A percentile compares a stretch with the other conserved stretches of the same genome.
Conservation (phyloP, 208 protist genomes). For the Trypanosoma mega region DNA sequence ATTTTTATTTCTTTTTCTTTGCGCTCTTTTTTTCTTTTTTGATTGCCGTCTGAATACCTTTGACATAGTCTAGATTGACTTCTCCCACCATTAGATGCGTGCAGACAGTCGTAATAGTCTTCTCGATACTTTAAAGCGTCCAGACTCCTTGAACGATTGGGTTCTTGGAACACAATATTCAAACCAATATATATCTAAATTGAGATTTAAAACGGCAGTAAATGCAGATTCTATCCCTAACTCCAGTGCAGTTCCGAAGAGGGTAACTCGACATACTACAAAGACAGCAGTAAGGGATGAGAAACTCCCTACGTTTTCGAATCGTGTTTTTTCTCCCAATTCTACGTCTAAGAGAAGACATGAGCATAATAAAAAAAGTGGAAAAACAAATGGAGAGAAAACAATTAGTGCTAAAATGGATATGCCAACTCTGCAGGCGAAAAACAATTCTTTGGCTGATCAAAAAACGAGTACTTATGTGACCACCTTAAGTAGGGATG, state of each 20-base stretch:
- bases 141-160: slow-evolving; percentile 25
- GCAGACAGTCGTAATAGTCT: slow-evolving; percentile 11
- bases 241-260: slow-evolving; percentile 3
- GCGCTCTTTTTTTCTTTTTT: neutral
- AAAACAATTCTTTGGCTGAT: neutral
- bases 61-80: neutral
- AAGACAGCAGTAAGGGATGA: neutral
- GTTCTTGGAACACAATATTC: slow-evolving; percentile 30
- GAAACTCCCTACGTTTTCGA: neutral
- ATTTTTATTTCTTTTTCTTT: neutral
- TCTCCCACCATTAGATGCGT: slow-evolving; percentile 7
- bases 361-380: too few species aligned
- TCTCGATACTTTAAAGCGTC: slow-evolving; percentile 8
- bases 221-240: slow-evolving; percentile 1
- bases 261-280: neutral
- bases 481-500: neutral
- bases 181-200: slow-evolving; percentile 14
- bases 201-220: slow-evolving; percentile 12
- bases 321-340: neutral
- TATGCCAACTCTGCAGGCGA: neutral
- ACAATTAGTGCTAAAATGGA: neutral
- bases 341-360: too few species aligned
- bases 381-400: neutral
- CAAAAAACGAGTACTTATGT: neutral
- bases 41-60: too few species aligned